Percentiles rank a stretch among this genome's conserved stretches.
Conservation (phyloP, 2,329 filamentous ascomycete species). For the Podosphaera xanthii region DNA sequence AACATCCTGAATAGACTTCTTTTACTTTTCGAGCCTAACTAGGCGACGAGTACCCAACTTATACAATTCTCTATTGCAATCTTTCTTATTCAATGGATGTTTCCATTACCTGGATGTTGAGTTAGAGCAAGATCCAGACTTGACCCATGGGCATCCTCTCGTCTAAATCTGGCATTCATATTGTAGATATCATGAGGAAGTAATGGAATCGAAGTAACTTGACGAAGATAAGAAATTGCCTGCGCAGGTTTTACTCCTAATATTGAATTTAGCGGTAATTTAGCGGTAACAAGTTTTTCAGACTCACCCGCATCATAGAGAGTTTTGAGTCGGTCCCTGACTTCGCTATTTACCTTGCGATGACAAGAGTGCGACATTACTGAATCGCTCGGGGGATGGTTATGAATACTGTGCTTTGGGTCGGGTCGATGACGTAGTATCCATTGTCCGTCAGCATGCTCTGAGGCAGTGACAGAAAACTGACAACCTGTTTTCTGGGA, state of each 20-base stretch:
- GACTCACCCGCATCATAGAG: background rate
- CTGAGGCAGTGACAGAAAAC: background rate
- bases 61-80: too few species aligned
- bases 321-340: background rate
- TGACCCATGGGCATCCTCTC: background rate
- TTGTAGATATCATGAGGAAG: background rate
- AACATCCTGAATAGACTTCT: too few species aligned
- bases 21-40: too few species aligned
- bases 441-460: background rate
- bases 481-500: conserved; percentile 2
- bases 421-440: background rate
- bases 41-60: too few species aligned
- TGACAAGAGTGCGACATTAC: background rate
- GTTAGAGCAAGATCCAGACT: background rate
- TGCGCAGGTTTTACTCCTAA: background rate
- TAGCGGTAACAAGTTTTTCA: background rate
- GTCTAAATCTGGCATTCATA: background rate
- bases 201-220: background rate
- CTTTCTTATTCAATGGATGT: too few species aligned
- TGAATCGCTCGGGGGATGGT: background rate
- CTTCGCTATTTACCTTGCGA: background rate
- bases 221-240: background rate
- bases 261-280: background rate
- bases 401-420: background rate
- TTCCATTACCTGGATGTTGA: background rate